Evolutionary conservation across 2,329 filamentous ascomycete genomes (phyloP).

Genomic region (Dactylellina leptospora): DNA sequence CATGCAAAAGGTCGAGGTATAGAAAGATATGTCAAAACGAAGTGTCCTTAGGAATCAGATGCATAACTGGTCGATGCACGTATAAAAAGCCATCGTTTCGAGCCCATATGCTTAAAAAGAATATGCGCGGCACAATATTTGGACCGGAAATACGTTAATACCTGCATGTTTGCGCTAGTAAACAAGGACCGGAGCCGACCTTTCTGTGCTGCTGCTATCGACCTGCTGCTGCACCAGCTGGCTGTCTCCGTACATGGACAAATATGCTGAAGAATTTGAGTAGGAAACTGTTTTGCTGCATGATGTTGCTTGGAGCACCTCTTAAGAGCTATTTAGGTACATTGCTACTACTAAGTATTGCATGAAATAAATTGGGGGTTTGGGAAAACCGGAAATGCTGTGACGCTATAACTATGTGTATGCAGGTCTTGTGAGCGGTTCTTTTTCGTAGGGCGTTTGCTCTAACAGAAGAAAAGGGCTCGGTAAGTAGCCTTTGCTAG

Average conservation of each 20-base stretch:
- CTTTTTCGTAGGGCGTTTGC: conserved; percentile 12
- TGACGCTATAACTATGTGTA: not conserved
- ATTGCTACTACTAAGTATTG: not conserved
- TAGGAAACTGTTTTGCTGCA: not conserved
- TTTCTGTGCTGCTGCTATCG: conserved; percentile 22
- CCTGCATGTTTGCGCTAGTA: conserved; percentile 23
- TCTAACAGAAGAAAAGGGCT: not conserved
- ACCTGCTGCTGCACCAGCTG: conserved; percentile 19
- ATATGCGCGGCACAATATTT: conserved; percentile 48
- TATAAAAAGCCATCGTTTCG: conserved; percentile 39
- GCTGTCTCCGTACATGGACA: too few relatives aligned
- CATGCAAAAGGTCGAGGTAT: conserved; percentile 13
- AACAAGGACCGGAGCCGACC: conserved; percentile 27
- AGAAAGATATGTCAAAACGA: conserved; percentile 29
- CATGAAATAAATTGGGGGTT: not conserved
- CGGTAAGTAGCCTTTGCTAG: not conserved
- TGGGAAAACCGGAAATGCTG: conserved; percentile 29
- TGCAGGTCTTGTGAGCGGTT: conserved; percentile 2
- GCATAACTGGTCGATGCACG: conserved; percentile 20
- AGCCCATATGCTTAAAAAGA: conserved; percentile 29
- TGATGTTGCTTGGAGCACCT: conserved; percentile 34
- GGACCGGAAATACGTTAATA: conserved; percentile 50
- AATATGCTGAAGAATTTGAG: too few relatives aligned
- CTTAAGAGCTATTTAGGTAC: conserved; percentile 36
- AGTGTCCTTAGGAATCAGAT: conserved; percentile 4